phyloP scores from a whole-genome alignment of 768 basidiomycete species.

The Boletus vermiculosoides region DNA sequence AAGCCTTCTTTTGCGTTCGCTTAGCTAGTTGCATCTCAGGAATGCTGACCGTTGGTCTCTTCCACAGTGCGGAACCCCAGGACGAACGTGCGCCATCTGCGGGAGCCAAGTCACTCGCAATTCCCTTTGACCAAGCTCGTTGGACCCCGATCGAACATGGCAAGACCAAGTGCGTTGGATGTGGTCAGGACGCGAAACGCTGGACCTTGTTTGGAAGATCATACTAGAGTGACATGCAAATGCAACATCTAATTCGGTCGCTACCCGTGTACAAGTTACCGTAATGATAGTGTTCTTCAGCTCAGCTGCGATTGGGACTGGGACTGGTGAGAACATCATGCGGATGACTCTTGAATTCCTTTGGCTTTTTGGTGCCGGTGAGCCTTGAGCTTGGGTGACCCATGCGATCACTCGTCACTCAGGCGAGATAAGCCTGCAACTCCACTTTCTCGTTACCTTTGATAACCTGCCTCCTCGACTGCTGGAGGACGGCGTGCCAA shows the following conservation, averaged over 20 bases:
- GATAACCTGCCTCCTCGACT: background rate
- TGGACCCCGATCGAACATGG: slow-evolving; percentile 80
- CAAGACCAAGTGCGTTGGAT: slow-evolving; percentile 87
- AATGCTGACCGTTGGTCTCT: slow-evolving; percentile 3
- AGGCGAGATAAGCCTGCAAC: background rate
- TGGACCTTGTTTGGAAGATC: slow-evolving; percentile 97
- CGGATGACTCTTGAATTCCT: background rate
- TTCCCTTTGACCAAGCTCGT: slow-evolving; percentile 89
- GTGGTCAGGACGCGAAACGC: slow-evolving; percentile 84
- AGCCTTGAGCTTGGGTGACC: no score
- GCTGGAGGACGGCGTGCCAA: background rate
- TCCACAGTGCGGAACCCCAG: slow-evolving; percentile 70
- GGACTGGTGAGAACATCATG: background rate
- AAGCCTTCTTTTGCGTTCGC: background rate
- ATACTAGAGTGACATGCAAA: slow-evolving; percentile 45
- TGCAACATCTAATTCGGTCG: slow-evolving; percentile 1
- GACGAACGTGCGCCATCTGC: slow-evolving; percentile 97
- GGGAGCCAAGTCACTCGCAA: slow-evolving; percentile 94
- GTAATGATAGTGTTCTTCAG: background rate
- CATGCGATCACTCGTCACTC: no score
- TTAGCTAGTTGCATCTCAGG: background rate
- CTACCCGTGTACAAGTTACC: background rate
- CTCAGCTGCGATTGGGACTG: background rate
- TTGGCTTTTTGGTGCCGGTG: no score
- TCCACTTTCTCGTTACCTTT: background rate